Conservation (phyloP, 1,139 yeast genomes). For the Sugiyamaella castrensis region DNA sequence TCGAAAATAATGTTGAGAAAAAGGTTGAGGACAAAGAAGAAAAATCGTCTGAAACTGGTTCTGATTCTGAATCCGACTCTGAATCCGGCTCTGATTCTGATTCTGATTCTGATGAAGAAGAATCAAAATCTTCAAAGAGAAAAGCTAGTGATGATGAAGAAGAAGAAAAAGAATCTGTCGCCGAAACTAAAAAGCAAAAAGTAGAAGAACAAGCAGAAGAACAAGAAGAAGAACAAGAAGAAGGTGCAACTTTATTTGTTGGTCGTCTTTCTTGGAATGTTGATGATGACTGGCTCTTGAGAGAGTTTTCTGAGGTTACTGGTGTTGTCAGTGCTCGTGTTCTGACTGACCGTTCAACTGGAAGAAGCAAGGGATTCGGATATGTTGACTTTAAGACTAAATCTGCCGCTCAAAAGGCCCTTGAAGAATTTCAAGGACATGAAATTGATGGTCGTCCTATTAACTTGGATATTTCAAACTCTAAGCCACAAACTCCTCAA, state of each 20-base stretch:
- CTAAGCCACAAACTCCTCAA: constrained; percentile 62
- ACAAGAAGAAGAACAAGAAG: constrained; percentile 39
- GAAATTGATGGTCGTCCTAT: constrained; percentile 97
- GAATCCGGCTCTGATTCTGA: constrained; percentile 21
- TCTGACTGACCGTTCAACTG: constrained; percentile 86
- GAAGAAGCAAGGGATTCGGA: constrained; percentile 96
- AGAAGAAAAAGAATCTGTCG: constrained; percentile 25
- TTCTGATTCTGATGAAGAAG: constrained; percentile 28
- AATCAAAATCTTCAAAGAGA: constrained; percentile 39
- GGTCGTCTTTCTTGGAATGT: constrained; percentile 97
- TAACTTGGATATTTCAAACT: constrained; percentile 86
- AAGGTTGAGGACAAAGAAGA: constrained; percentile 29
- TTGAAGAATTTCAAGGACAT: constrained; percentile 79
- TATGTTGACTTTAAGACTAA: constrained; percentile 88
- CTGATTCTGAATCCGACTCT: constrained; percentile 28
- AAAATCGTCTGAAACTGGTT: constrained; percentile 27
- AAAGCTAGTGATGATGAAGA: constrained; percentile 33
- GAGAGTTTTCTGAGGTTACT: constrained; percentile 87
- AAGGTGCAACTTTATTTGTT: constrained; percentile 88
- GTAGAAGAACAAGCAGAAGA: constrained; percentile 37
- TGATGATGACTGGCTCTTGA: constrained; percentile 89
- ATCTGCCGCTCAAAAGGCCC: constrained; percentile 83
- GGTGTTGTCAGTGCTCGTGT: constrained; percentile 79
- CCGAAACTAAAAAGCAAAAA: constrained; percentile 45
- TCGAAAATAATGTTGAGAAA: constrained; percentile 29